Percentiles rank a stretch among this genome's conserved stretches.
These are phyloP conservation scores for Candida bentonensis DNA, from an alignment of 805 yeast species.

Conservation along the genomic window DNA sequence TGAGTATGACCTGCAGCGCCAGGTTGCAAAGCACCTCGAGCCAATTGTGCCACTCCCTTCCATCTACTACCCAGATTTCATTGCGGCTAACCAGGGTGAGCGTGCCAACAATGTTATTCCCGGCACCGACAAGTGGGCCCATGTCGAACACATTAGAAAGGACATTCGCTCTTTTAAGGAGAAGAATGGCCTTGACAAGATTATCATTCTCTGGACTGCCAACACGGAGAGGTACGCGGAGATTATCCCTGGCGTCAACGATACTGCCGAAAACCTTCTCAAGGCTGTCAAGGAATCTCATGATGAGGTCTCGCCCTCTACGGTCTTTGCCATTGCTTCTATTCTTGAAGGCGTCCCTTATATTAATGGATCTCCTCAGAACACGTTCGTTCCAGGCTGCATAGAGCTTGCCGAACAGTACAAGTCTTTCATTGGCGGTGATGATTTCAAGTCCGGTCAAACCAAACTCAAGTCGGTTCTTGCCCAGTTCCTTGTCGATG, in stretches of 20 bases:
- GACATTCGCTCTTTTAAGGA: constrained; percentile 72
- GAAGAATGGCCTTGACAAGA: constrained; percentile 64
- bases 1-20: constrained; percentile 69
- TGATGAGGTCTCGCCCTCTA: constrained; percentile 78
- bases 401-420: constrained; percentile 75
- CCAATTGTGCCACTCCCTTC: constrained; percentile 63
- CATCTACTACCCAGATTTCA: constrained; percentile 89
- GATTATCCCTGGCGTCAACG: constrained; percentile 66
- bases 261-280: constrained; percentile 69
- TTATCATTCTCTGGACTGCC: constrained; percentile 91
- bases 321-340: constrained; percentile 87
- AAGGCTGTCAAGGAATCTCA: constrained; percentile 65
- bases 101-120: constrained; percentile 82
- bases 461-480: constrained; percentile 91
- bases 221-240: constrained; percentile 90
- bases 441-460: constrained; percentile 94
- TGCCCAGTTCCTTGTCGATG: constrained; percentile 92
- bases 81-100: constrained; percentile 85
- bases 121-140: constrained; percentile 68
- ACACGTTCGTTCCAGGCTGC: constrained; percentile 93
- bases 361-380: constrained; percentile 95
- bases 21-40: constrained; percentile 52
- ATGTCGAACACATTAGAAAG: constrained; percentile 71
- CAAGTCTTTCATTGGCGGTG: constrained; percentile 80
- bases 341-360: constrained; percentile 81